A percentile compares a stretch with the other conserved stretches of the same genome.
Conservation (phyloP, 306 rosid genomes). For the Sindora glabra region DNA sequence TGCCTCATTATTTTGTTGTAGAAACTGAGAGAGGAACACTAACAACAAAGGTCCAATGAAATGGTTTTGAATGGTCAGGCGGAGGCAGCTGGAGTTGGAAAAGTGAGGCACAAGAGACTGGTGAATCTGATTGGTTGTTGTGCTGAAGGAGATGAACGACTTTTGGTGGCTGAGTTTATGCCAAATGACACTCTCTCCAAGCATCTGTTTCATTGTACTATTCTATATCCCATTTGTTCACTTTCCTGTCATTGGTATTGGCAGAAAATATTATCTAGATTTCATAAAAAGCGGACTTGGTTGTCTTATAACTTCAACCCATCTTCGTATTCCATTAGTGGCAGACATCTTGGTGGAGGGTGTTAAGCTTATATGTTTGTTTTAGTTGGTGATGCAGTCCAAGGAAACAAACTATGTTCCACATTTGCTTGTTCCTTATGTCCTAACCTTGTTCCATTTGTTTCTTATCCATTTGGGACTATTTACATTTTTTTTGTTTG, state of each 20-base stretch:
- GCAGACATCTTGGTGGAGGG: neutral
- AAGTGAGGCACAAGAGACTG: conserved; percentile 73
- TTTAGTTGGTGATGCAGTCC: neutral
- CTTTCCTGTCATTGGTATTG: neutral
- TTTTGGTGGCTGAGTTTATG: conserved; percentile 80
- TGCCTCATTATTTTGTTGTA: too few species aligned
- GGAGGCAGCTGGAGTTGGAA: conserved; percentile 78
- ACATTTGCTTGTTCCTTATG: too few species aligned
- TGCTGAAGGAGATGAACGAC: conserved; percentile 78
- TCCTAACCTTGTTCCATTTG: neutral
- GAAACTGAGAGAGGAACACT: too few species aligned
- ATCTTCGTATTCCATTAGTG: neutral
- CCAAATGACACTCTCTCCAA: conserved; percentile 75
- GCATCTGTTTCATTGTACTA: conserved; percentile 74
- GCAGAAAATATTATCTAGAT: neutral
- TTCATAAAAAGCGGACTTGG: neutral
- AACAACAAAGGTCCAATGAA: too few species aligned
- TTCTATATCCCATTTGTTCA: conserved; percentile 7
- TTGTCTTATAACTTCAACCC: neutral
- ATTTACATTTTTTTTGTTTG: neutral
- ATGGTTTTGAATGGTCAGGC: conserved; percentile 42
- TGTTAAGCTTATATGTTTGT: neutral
- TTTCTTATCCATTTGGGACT: neutral
- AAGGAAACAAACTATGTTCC: neutral
- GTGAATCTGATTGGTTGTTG: conserved; percentile 81